Base-by-base conservation (phyloP, 148 eudicot species). In the Salicornia ramosissima region DNA sequence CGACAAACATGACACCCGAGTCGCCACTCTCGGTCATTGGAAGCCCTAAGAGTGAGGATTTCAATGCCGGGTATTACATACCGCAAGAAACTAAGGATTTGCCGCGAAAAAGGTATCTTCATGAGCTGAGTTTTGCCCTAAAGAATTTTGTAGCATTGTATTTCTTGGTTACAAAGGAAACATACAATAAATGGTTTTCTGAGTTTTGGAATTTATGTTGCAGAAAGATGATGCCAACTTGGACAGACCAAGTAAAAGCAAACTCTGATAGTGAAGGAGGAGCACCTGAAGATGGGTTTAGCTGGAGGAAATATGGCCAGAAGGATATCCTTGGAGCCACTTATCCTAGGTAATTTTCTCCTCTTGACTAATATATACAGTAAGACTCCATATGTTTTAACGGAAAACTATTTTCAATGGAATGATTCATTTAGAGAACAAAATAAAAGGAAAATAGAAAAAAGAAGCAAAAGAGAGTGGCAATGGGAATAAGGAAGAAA, bases 271-370 rank as follows among this genome's bases (percentile, higher is more conserved):
- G 76, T 67, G 91, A 88, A 30, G 96, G 88, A 70, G 95, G 90
- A n/a, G 85, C 89, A 46, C 79, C 84, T 65, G 88, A 91, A 42
- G 96, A 91, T 53, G 90, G 91, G 30, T 75, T 82, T 64, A 94
- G 93, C 76, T 94, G 99, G 99, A 91, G 99, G 79, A 94, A 94
- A 69, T 94, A 94, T 57, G 99, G 99, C n/a, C 99, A 94, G 75
- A 94, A 94, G 79, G 97, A 88, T 69, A 94, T 94, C 68, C 74
- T 88, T 47, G 96, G 96, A 28, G 88, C 99, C 64, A 86, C 71
- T 76, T 72, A 81, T 72, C 99, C 99, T 33, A 91, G 99, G 99
- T 94, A 47, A 83, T 49, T 34, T 54, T 58, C 36, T 74, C 60
- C 12, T 67, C 31, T n/a, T n/a, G n/a, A n/a, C n/a, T n/a, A n/a